Conservation (phyloP, 106 monocot genomes). For the Apostasia shenzhenica region DNA sequence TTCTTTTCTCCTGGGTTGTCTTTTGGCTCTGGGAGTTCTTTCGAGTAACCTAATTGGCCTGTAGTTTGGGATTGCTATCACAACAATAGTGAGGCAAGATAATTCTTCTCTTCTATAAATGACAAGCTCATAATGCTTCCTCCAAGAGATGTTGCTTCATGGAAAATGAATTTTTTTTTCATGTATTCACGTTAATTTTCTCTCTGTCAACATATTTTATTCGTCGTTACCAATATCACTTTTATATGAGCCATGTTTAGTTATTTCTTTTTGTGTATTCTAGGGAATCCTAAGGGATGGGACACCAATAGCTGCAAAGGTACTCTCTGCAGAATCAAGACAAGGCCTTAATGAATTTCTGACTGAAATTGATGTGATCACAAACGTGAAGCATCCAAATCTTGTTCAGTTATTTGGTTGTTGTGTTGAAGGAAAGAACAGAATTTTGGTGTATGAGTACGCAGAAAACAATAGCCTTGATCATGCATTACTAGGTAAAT, state of each 20-base stretch:
- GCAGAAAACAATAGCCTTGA: constrained; percentile 49
- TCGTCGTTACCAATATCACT: no score
- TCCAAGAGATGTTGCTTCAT: no score
- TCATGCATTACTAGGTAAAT: constrained; percentile 29
- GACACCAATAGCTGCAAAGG: constrained; percentile 41
- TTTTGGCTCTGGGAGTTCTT: no score
- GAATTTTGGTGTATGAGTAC: constrained; percentile 55
- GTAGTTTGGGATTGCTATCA: no score
- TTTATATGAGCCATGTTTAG: background rate
- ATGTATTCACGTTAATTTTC: no score
- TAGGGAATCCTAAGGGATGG: constrained; percentile 50
- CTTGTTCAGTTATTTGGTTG: constrained; percentile 57
- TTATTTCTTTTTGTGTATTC: constrained; percentile 1
- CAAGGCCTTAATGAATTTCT: constrained; percentile 59
- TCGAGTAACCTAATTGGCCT: no score
- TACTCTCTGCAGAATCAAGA: constrained; percentile 46
- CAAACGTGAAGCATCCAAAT: constrained; percentile 55
- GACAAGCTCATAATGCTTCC: no score
- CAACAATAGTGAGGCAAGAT: no score
- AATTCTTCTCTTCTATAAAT: no score
- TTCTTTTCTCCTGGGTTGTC: no score
- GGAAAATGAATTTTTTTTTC: no score
- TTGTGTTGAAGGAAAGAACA: constrained; percentile 31
- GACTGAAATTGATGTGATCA: constrained; percentile 46
- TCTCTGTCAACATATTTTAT: no score